Conservation (phyloP, 2,329 filamentous ascomycete species). For the Scedosporium apiospermum region DNA sequence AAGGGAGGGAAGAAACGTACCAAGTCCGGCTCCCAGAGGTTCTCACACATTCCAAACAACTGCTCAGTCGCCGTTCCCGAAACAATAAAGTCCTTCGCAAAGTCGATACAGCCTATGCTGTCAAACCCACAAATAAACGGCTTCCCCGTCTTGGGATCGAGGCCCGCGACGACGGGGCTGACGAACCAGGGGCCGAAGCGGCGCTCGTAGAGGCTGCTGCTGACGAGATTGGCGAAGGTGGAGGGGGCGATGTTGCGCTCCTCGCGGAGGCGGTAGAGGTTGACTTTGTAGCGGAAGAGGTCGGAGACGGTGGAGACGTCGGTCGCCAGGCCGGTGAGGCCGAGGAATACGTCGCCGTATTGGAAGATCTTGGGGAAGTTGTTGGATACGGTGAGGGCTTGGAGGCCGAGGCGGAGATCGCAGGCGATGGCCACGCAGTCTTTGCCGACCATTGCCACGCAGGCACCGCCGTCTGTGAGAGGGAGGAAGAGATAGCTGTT, state of each 20-base stretch:
- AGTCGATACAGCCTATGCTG: slow-evolving; percentile 98
- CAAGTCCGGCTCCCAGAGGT: slow-evolving; percentile 94
- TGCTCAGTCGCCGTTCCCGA: slow-evolving; percentile 93
- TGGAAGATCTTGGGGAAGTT: slow-evolving; percentile 99
- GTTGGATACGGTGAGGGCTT: slow-evolving; percentile 95
- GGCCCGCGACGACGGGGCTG: slow-evolving; percentile 84
- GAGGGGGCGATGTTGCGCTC: slow-evolving; percentile 91
- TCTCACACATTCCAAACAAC: slow-evolving; percentile 97
- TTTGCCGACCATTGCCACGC: slow-evolving; percentile 98
- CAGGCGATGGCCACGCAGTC: slow-evolving; percentile 99
- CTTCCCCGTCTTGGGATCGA: slow-evolving; percentile 87
- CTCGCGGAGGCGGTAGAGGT: slow-evolving; percentile 98
- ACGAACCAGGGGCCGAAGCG: slow-evolving; percentile 97
- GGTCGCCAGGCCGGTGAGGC: slow-evolving; percentile 90
- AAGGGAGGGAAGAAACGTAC: slow-evolving; percentile 42
- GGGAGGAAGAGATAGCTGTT: not conserved
- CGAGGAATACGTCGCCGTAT: slow-evolving; percentile 92
- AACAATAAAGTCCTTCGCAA: slow-evolving; percentile 99
- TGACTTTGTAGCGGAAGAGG: slow-evolving; percentile 98
- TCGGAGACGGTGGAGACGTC: slow-evolving; percentile 92
- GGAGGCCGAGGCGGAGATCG: slow-evolving; percentile 93
- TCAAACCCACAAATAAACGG: slow-evolving; percentile 99
- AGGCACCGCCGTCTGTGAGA: slow-evolving; percentile 69
- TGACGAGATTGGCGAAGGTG: slow-evolving; percentile 95
- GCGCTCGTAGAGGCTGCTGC: slow-evolving; percentile 82